Conservation (phyloP, 2,329 filamentous ascomycete species). For the Sporothrix pallida region DNA sequence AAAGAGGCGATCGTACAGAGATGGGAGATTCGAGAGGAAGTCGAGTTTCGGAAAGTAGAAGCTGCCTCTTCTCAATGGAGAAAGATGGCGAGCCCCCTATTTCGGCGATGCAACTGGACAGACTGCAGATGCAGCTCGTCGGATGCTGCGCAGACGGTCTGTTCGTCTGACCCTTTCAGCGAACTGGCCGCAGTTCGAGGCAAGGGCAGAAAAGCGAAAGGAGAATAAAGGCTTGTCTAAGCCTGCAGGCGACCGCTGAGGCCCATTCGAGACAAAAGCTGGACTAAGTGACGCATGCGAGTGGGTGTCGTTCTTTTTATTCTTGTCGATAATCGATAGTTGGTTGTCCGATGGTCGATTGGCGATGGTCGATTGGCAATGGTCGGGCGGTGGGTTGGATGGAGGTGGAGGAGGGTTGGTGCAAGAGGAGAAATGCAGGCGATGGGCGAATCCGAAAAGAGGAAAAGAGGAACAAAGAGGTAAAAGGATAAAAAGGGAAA, state of each 20-base stretch:
- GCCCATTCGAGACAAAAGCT: slow-evolving; percentile 31
- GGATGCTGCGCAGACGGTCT: neutral
- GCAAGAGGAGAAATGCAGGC: slow-evolving; percentile 25
- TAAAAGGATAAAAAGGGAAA: neutral
- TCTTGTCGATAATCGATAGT: neutral
- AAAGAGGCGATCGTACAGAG: neutral
- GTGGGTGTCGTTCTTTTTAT: neutral
- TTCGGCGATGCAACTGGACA: slow-evolving; percentile 7
- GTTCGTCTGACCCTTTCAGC: neutral
- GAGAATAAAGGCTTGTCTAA: slow-evolving; percentile 25
- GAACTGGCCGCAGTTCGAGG: neutral
- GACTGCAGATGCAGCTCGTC: slow-evolving; percentile 1
- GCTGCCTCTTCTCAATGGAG: neutral
- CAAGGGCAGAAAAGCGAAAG: neutral
- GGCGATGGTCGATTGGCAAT: neutral
- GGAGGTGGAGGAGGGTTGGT: neutral
- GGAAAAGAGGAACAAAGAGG: slow-evolving; percentile 1
- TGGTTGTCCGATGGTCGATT: neutral
- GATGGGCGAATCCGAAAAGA: neutral
- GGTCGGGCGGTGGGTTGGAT: neutral
- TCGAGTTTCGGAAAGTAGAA: neutral
- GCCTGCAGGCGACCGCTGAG: slow-evolving; percentile 26
- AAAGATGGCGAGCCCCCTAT: neutral
- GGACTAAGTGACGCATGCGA: slow-evolving; percentile 30
- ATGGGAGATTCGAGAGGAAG: neutral